phyloP scores from a whole-genome alignment of 2,329 filamentous ascomycete genomes.

The Botrytis fabae region DNA sequence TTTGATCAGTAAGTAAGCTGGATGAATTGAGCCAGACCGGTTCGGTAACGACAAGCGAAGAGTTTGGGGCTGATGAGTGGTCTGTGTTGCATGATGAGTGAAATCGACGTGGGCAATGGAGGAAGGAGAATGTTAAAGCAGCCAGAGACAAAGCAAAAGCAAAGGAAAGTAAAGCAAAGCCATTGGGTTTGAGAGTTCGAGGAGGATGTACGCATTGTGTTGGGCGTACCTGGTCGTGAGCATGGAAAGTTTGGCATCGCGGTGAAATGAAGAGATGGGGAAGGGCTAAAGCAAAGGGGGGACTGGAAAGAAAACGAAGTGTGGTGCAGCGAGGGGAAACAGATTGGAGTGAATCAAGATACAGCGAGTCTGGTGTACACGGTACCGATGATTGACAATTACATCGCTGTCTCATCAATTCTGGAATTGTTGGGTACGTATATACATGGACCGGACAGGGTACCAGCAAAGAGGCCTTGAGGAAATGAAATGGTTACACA shows the following conservation, averaged over 20 bases:
- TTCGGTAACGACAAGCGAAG: conserved; percentile 11
- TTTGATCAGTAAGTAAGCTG: conserved; percentile 16
- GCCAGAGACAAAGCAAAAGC: background rate
- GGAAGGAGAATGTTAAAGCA: background rate
- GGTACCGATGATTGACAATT: background rate
- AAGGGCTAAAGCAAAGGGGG: background rate
- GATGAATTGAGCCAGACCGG: conserved; percentile 7
- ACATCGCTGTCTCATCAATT: background rate
- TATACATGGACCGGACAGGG: background rate
- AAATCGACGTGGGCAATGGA: background rate
- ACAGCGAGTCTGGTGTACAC: background rate
- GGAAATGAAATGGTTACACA: conserved; percentile 14
- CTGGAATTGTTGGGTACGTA: conserved; percentile 1
- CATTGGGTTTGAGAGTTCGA: background rate
- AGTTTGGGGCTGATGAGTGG: background rate
- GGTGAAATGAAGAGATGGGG: background rate
- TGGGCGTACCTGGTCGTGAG: background rate
- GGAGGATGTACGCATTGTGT: background rate
- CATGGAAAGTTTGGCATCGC: background rate
- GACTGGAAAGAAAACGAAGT: background rate
- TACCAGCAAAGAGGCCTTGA: background rate
- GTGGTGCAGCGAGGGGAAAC: background rate
- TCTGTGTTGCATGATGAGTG: background rate
- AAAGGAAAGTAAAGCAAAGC: background rate
- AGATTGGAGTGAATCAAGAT: background rate